Evolutionary conservation across 2,329 filamentous ascomycete genomes (phyloP), one percentile per base, ranked within the genome.

Genomic region (Scytalidium lignicola): DNA sequence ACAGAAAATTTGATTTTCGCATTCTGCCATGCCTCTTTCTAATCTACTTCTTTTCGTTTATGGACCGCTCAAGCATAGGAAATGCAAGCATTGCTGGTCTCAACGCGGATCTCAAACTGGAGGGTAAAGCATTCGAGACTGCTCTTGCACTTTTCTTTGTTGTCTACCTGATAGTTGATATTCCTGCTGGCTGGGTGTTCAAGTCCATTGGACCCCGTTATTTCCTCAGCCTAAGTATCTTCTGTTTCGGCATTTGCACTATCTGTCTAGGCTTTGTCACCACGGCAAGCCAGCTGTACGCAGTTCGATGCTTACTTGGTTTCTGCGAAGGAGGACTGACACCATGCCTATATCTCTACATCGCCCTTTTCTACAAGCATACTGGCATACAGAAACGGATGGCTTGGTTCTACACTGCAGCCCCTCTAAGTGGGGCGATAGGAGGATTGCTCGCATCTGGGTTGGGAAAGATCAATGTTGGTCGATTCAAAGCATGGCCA

Each of bases 331-430:
- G 26, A 13, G 26, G 26, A 13, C 26, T 28, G 13, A 28, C 26
- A 13, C 26, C 26, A 13, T 7, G 7, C 26, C 7, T 28, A 13
- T 28, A 28, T 28, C 26, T 28, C 26, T 28, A 28, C 26, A 28
- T 28, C 13, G 26, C 26, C 7, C 26, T 28, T 28, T 28, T 28
- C 26, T 28, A 28, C 13, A 7, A 13, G 13, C 26, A 28, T 28
- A 28, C 7, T 13, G 13, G 7, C 26, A 28, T 28, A 28, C 26
- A 28, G 26, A 28, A 28, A 57, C 70, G 78, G 1, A 80, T 80
- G 52, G 74, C 73, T 22, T 67, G 80, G 17, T 82, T 77, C 60
- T 79, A 77, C 55, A 77, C 74, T 0, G 78, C 76, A 1, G 75
- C 76, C 0, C 73, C 80, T 5, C 67, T 79, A 2, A 76, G 69